Base-by-base conservation (phyloP, 1,284 basidiomycete species). In the Ustilago bromivora region DNA sequence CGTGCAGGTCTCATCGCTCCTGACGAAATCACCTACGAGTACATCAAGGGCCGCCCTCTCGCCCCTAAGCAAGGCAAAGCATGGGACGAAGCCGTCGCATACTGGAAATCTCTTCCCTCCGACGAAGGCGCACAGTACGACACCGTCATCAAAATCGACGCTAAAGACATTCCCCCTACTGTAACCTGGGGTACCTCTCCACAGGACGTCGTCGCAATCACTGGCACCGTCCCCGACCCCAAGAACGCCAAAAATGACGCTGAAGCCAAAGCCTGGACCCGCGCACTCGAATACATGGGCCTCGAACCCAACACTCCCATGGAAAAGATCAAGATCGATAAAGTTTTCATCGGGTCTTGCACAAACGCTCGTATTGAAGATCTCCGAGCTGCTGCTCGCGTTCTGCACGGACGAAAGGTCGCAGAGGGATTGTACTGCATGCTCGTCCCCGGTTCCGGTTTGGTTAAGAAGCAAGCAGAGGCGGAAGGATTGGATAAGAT, bases 271-370 rank as follows among this genome's bases (percentile, higher is more conserved):
- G 72, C 79, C 12, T 78, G 74, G 76, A 61, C 66, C 6, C 81
- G 78, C 59, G 74, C 84, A 11, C 79, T 85, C 60, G 68, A 84
- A 51, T 85, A 85, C 81, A 85, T 85, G 84, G 83, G 83, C 46
- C 80, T 85, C 62, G 78, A 81, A 59, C 61, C 84, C 12, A 66
- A 68, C 46, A 82, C 79, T 10, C 81, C 83, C 62, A 78, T 85
- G 71, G 83, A 84, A 66, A 71, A 84, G 66, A 77, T 85, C 79
- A 84, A 84, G 76, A 71, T 85, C 54, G 84, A 85, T 74, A 84
- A 85, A 73, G 84, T 85, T 40, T 85, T 85, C 56, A 84, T 85
- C 59, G 84, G 84, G 13, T 85, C 83, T 2, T 85, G 84, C 79
- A 85, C 84, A 64, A 85, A 85, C 69, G 76, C 81, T 23, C 80